These are phyloP conservation scores for Ceratocystis lukuohia DNA, from an alignment of 2,329 filamentous ascomycete genomes.

Conservation along the genomic window DNA sequence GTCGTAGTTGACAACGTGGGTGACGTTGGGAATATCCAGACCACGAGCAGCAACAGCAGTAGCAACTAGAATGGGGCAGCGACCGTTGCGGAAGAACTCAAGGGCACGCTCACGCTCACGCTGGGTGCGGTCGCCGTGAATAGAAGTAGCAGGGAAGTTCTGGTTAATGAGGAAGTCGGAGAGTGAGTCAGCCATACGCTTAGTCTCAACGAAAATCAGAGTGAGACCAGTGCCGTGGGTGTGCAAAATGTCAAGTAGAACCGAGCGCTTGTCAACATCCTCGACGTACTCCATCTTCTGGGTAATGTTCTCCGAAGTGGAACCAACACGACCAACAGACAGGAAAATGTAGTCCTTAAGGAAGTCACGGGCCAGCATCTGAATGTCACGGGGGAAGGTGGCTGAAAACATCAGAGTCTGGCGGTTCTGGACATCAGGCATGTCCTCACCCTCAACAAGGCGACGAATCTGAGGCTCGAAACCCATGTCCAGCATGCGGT, in stretches of 20 bases:
- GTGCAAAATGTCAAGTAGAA: conserved; percentile 93
- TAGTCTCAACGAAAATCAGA: conserved; percentile 97
- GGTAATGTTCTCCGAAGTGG: conserved; percentile 99
- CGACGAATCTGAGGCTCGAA: conserved; percentile 99
- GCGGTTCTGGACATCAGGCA: conserved; percentile 69
- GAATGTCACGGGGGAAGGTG: conserved; percentile 97
- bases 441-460: conserved; percentile 96
- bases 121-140: conserved; percentile 96
- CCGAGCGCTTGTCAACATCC: conserved; percentile 93
- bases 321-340: conserved; percentile 95
- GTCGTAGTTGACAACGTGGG: conserved; percentile 97
- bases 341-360: conserved; percentile 98
- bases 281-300: conserved; percentile 98
- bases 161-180: conserved; percentile 99
- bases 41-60: conserved; percentile 88
- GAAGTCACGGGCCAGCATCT: conserved; percentile 98
- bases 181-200: conserved; percentile 96
- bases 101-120: conserved; percentile 96
- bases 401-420: conserved; percentile 99
- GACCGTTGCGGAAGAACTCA: conserved; percentile 91
- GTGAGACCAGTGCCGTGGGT: conserved; percentile 77
- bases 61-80: conserved; percentile 91
- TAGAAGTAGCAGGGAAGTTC: conserved; percentile 93
- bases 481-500: conserved; percentile 99
- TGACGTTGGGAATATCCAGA: conserved; percentile 91